phyloP scores from a whole-genome alignment of 768 basidiomycete genomes.

The Podaxis carcinomalis region DNA sequence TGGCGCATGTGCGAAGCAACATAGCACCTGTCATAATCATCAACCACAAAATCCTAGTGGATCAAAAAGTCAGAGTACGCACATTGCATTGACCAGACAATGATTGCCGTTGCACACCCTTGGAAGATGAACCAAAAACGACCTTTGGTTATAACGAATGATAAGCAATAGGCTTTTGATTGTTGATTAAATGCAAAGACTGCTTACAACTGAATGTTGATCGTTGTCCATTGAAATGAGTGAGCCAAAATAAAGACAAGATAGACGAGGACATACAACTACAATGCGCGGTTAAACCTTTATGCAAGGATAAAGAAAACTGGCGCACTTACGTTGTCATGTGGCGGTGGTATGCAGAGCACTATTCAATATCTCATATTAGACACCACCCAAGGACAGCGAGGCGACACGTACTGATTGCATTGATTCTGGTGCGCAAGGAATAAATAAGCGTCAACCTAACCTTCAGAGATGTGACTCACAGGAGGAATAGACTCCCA shows the following conservation, averaged over 20 bases:
- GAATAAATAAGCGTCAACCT: background rate
- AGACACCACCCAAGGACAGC: background rate
- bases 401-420: background rate
- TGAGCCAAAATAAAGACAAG: background rate
- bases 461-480: constrained; percentile 1
- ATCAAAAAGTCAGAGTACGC: background rate
- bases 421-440: background rate
- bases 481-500: constrained; percentile 23
- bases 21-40: constrained; percentile 16
- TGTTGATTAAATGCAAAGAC: background rate
- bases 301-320: background rate
- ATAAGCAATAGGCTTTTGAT: background rate
- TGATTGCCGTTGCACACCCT: constrained; percentile 16
- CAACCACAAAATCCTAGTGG: background rate
- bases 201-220: background rate
- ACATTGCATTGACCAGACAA: constrained; percentile 27
- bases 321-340: background rate
- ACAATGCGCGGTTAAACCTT: background rate
- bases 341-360: background rate
- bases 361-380: background rate
- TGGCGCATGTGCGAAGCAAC: constrained; percentile 23
- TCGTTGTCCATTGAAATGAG: background rate
- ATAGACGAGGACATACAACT: background rate
- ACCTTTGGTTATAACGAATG: constrained; percentile 13
- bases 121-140: constrained; percentile 17